Conservation (phyloP, 768 basidiomycete genomes). For the Chalciporus piperatus region DNA sequence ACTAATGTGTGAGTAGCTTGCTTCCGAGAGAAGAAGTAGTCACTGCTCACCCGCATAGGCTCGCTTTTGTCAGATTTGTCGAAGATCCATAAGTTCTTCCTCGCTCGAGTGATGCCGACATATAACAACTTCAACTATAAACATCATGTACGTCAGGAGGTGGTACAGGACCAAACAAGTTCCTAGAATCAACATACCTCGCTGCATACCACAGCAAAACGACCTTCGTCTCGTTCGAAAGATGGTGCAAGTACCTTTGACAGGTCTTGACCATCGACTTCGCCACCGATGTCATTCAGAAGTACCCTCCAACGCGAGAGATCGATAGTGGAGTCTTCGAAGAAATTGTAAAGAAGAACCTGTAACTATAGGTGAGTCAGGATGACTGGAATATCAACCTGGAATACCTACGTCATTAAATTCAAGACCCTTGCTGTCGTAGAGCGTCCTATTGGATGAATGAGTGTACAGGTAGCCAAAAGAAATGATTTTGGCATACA, state of each 20-base stretch:
- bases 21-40: slow-evolving; percentile 6
- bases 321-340: slow-evolving; percentile 56
- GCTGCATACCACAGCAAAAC: slow-evolving; percentile 54
- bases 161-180: not conserved
- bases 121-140: slow-evolving; percentile 63
- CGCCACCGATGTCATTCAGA: slow-evolving; percentile 39
- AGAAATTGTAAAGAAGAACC: slow-evolving; percentile 77
- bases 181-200: slow-evolving; percentile 41
- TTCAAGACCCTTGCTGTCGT: slow-evolving; percentile 33
- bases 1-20: not conserved
- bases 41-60: slow-evolving; percentile 48
- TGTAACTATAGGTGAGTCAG: slow-evolving; percentile 21
- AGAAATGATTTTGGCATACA: slow-evolving; percentile 35
- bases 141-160: not conserved
- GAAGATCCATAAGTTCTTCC: slow-evolving; percentile 68
- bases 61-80: slow-evolving; percentile 57
- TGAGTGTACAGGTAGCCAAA: not conserved
- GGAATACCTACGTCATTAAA: slow-evolving; percentile 17
- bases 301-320: slow-evolving; percentile 59
- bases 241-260: slow-evolving; percentile 35
- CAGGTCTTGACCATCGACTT: slow-evolving; percentile 10
- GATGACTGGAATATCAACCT: not conserved
- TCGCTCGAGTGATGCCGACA: slow-evolving; percentile 67
- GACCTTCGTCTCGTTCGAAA: slow-evolving; percentile 42
- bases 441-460: slow-evolving; percentile 25